These are phyloP conservation scores for Pseudoscleropodium purum DNA, from an alignment of 225 moss, liverwort and hornwort genomes.

Conservation along the genomic window DNA sequence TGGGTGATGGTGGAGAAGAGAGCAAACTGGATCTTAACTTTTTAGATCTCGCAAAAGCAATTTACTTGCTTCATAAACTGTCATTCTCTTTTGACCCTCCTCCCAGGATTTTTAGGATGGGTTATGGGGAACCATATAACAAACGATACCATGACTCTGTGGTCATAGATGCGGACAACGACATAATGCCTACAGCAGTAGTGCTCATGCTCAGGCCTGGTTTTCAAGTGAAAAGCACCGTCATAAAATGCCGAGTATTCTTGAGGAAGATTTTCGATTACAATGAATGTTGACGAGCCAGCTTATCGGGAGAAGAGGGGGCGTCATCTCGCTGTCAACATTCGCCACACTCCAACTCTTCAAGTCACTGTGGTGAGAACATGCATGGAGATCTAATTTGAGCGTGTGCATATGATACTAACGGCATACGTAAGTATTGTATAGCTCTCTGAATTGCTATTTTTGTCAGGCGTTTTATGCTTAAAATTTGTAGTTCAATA, in stretches of 20 bases:
- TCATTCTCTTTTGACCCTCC: slow-evolving; percentile 2
- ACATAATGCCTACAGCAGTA: background rate
- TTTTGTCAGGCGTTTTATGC: background rate
- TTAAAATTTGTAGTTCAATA: background rate
- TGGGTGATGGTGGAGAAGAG: background rate
- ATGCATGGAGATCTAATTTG: no score
- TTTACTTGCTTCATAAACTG: background rate
- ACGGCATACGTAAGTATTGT: background rate
- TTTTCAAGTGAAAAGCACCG: background rate
- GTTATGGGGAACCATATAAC: background rate
- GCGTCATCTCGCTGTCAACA: background rate
- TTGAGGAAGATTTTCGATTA: background rate
- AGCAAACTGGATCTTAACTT: background rate
- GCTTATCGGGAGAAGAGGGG: background rate
- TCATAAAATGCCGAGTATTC: background rate
- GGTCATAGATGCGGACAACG: background rate
- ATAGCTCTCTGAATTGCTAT: background rate
- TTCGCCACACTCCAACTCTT: background rate
- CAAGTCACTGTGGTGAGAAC: background rate
- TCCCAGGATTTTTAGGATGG: background rate
- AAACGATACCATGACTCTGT: background rate
- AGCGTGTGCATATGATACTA: background rate
- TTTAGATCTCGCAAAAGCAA: background rate
- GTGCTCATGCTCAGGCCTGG: background rate
- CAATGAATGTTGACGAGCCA: background rate